A percentile compares a stretch with the other conserved stretches of the same genome.
Conservation (phyloP, 306 rosid genomes). For the Notholithocarpus densiflorus region DNA sequence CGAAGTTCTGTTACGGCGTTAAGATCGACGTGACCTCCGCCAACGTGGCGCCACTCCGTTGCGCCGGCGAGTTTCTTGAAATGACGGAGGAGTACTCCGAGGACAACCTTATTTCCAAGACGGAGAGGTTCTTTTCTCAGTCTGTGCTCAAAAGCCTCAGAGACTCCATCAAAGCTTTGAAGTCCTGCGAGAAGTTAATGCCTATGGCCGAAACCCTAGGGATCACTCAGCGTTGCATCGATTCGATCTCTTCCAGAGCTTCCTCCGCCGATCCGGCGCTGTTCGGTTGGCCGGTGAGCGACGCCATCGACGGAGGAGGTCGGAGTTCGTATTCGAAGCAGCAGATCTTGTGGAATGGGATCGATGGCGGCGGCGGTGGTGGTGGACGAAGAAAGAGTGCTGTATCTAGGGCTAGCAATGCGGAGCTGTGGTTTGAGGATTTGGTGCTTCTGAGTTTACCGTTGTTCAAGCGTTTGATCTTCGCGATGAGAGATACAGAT, state of each 20-base stretch:
- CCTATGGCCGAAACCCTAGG: conserved; percentile 60
- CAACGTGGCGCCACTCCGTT: conserved; percentile 85
- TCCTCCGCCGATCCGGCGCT: conserved; percentile 65
- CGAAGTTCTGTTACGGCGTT: conserved; percentile 93
- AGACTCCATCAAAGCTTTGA: conserved; percentile 69
- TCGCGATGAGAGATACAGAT: conserved; percentile 51
- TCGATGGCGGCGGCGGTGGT: conserved; percentile 40
- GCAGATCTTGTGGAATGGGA: conserved; percentile 64
- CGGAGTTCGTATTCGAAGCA: conserved; percentile 46
- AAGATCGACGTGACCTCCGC: conserved; percentile 67
- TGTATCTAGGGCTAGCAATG: conserved; percentile 23
- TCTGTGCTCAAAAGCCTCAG: conserved; percentile 63
- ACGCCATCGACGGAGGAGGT: conserved; percentile 13
- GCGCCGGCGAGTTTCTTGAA: conserved; percentile 91
- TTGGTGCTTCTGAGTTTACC: conserved; percentile 60
- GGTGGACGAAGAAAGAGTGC: conserved; percentile 35
- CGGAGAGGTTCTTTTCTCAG: conserved; percentile 69
- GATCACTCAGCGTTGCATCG: conserved; percentile 68
- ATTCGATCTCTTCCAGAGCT: conserved; percentile 58
- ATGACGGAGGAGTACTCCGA: conserved; percentile 90
- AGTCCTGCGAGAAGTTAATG: conserved; percentile 67
- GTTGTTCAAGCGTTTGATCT: conserved; percentile 61
- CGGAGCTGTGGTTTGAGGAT: conserved; percentile 80
- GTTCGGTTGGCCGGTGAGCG: conserved; percentile 82
- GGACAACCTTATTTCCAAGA: conserved; percentile 82